A percentile compares a stretch with the other conserved stretches of the same genome.
These are phyloP conservation scores for Pyrenochaeta sp. DNA, from an alignment of 2,329 filamentous ascomycete species.

Conservation along the genomic window DNA sequence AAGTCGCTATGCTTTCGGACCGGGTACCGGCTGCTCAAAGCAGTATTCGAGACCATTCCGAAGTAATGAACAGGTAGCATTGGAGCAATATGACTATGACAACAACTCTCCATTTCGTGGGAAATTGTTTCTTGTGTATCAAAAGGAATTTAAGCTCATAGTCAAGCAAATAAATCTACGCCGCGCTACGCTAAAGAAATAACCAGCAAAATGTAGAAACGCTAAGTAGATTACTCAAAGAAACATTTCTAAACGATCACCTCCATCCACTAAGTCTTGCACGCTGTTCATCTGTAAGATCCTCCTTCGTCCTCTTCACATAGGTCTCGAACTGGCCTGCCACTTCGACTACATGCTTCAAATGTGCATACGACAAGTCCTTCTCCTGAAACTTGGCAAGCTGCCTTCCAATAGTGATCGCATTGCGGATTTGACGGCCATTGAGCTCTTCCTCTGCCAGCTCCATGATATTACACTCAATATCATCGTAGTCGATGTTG, in stretches of 20 bases:
- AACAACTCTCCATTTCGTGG: no score
- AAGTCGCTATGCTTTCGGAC: slow-evolving; percentile 23
- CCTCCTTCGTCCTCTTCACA: slow-evolving; percentile 8
- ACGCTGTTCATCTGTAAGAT: slow-evolving; percentile 14
- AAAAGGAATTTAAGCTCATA: no score
- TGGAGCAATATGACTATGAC: no score
- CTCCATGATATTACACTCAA: slow-evolving; percentile 12
- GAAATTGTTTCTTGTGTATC: no score
- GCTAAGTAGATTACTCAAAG: no score
- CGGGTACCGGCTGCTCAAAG: slow-evolving; percentile 15
- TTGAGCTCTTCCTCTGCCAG: slow-evolving; percentile 52
- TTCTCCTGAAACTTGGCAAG: slow-evolving; percentile 21
- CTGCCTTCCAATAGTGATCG: slow-evolving; percentile 22
- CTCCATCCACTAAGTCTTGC: background rate
- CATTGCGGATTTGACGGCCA: slow-evolving; percentile 58
- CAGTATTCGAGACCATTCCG: slow-evolving; percentile 8
- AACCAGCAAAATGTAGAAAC: no score
- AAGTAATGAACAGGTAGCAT: background rate
- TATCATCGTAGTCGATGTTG: slow-evolving; percentile 5
- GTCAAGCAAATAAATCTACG: no score
- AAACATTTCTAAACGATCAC: background rate
- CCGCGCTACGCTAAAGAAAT: no score
- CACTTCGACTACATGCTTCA: slow-evolving; percentile 15
- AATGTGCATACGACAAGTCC: slow-evolving; percentile 10
- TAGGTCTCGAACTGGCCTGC: slow-evolving; percentile 17